Evolutionary conservation across 805 yeast species (phyloP).

Genomic region (Spathaspora gorwiae): DNA sequence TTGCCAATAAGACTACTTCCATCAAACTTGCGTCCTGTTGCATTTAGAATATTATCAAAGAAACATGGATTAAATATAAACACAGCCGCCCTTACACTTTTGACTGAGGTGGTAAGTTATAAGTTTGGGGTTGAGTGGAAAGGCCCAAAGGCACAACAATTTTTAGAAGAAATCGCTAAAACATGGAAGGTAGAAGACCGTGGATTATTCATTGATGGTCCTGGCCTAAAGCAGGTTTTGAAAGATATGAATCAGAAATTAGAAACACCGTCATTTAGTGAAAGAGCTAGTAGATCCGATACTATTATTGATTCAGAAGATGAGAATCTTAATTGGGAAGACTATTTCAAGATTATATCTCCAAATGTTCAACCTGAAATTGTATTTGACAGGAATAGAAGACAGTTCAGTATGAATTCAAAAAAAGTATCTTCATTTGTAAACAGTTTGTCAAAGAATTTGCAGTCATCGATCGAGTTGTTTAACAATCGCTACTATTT

Average conservation of each 20-base stretch:
- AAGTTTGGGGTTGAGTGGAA: slow-evolving; percentile 87
- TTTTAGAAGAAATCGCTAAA: slow-evolving; percentile 73
- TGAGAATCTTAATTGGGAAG: slow-evolving; percentile 57
- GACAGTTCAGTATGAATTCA: slow-evolving; percentile 48
- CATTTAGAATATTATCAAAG: slow-evolving; percentile 84
- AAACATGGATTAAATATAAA: slow-evolving; percentile 89
- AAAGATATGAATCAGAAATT: slow-evolving; percentile 42
- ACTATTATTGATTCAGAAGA: slow-evolving; percentile 20
- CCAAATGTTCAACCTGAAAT: slow-evolving; percentile 63
- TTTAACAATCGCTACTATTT: slow-evolving; percentile 57
- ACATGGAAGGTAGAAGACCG: slow-evolving; percentile 87
- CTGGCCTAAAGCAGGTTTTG: slow-evolving; percentile 58
- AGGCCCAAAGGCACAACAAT: slow-evolving; percentile 53
- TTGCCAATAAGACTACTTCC: slow-evolving; percentile 79
- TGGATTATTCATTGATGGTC: slow-evolving; percentile 80
- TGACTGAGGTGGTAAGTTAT: slow-evolving; percentile 73
- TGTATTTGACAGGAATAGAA: slow-evolving; percentile 55
- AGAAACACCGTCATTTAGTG: slow-evolving; percentile 3
- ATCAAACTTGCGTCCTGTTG: slow-evolving; percentile 82
- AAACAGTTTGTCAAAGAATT: slow-evolving; percentile 12
- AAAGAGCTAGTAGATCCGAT: slow-evolving; percentile 19
- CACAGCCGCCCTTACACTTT: slow-evolving; percentile 69
- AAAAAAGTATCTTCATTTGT: slow-evolving; percentile 3
- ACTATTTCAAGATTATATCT: slow-evolving; percentile 63
- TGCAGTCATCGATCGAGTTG: slow-evolving; percentile 28